A percentile compares a stretch with the other conserved stretches of the same genome.
Evolutionary conservation across 2,329 filamentous ascomycete genomes (phyloP).

Genomic region (Sordariomycetes sp.): DNA sequence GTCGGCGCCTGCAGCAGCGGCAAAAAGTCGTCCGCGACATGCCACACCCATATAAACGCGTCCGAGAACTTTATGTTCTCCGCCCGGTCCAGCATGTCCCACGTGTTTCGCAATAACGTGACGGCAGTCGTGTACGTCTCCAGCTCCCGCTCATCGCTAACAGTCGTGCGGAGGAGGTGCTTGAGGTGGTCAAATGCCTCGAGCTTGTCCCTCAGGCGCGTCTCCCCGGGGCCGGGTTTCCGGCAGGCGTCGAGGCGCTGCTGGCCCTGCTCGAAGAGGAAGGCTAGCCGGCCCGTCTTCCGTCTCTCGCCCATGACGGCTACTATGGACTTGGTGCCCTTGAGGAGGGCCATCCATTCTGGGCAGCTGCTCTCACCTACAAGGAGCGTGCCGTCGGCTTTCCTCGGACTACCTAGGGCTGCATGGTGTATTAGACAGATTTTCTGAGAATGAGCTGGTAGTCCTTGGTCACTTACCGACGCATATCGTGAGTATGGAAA

Average conservation of each 20-base stretch:
- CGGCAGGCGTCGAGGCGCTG: background rate
- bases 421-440: background rate
- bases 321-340: background rate
- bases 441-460: background rate
- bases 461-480: slow-evolving; percentile 12
- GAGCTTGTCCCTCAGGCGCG: background rate
- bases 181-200: background rate
- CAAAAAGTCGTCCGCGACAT: slow-evolving; percentile 19
- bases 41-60: slow-evolving; percentile 25
- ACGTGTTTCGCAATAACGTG: slow-evolving; percentile 12
- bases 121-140: slow-evolving; percentile 17
- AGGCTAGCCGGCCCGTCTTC: background rate
- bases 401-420: background rate
- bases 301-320: background rate
- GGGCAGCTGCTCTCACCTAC: background rate
- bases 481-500: slow-evolving; percentile 19
- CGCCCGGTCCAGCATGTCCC: background rate
- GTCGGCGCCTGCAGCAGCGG: slow-evolving; percentile 16
- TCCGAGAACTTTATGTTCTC: slow-evolving; percentile 19
- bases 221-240: background rate
- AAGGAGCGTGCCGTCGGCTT: background rate
- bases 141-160: background rate
- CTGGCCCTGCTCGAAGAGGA: background rate
- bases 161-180: background rate
- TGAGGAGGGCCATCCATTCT: background rate